These are phyloP conservation scores for Nemophila menziesii DNA, from an alignment of 257 asterid species.

Conservation along the genomic window DNA sequence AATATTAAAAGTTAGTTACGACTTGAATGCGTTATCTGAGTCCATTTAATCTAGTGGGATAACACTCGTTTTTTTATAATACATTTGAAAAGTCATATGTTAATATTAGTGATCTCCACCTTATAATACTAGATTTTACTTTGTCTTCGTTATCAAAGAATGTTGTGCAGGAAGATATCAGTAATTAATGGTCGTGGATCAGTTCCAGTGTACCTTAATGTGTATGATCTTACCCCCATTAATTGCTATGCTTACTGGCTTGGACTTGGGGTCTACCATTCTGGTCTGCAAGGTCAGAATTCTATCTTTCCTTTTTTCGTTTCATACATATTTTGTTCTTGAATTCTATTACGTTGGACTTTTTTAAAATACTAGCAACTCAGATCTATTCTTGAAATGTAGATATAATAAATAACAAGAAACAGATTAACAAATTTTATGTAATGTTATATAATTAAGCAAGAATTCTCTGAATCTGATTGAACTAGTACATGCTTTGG, in stretches of 20 bases:
- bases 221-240: slow-evolving; percentile 62
- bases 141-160: slow-evolving; percentile 9
- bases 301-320: slow-evolving; percentile 2
- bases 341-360: background rate
- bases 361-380: slow-evolving; percentile 1
- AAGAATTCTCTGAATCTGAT: too few species aligned
- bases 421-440: too few species aligned
- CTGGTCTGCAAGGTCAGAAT: slow-evolving; percentile 69
- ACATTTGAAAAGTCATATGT: background rate
- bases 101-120: background rate
- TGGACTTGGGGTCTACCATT: slow-evolving; percentile 82
- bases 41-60: background rate
- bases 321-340: background rate
- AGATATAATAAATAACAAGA: too few species aligned
- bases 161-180: slow-evolving; percentile 53
- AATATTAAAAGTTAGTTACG: background rate
- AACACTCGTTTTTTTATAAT: too few species aligned
- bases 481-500: too few species aligned
- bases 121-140: background rate
- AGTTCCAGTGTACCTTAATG: slow-evolving; percentile 58
- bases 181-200: slow-evolving; percentile 36
- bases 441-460: too few species aligned
- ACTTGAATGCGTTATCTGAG: background rate
- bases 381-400: background rate
- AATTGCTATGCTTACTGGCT: slow-evolving; percentile 84